Evolutionary conservation across 768 basidiomycete genomes (phyloP).

Genomic region (Calocera cornea): DNA sequence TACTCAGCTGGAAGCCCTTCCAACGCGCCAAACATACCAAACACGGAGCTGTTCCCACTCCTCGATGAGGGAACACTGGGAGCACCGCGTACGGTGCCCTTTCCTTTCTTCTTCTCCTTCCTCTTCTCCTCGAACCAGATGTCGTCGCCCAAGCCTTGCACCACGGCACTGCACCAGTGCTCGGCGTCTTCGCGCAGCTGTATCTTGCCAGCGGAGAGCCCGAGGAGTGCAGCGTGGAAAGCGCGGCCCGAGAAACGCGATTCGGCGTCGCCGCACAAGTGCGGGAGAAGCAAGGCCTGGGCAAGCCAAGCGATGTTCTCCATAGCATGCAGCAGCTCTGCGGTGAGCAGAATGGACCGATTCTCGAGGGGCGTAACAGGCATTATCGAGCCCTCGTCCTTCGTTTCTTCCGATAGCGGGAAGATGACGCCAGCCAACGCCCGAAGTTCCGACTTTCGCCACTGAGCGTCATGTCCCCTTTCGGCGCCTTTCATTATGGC

Average conservation of each 20-base stretch:
- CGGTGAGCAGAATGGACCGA: slow-evolving; percentile 41
- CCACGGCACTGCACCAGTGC: slow-evolving; percentile 36
- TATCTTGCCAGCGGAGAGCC: slow-evolving; percentile 15
- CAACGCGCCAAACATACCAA: slow-evolving; percentile 11
- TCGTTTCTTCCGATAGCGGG: slow-evolving; percentile 6
- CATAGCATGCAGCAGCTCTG: slow-evolving; percentile 46
- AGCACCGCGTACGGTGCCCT: slow-evolving; percentile 1
- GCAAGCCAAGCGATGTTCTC: slow-evolving; percentile 48
- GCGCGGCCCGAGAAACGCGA: slow-evolving; percentile 43
- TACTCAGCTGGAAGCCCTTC: slow-evolving; percentile 5
- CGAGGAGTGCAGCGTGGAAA: slow-evolving; percentile 43
- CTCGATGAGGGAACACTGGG: background rate
- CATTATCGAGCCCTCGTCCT: slow-evolving; percentile 17
- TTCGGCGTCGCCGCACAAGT: slow-evolving; percentile 21
- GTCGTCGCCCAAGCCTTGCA: slow-evolving; percentile 33
- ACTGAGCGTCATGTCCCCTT: slow-evolving; percentile 45
- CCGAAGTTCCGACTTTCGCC: slow-evolving; percentile 50
- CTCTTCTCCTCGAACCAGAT: slow-evolving; percentile 34
- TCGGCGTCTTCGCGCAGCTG: slow-evolving; percentile 20
- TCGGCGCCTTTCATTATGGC: slow-evolving; percentile 6
- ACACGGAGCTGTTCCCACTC: slow-evolving; percentile 19
- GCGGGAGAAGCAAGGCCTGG: slow-evolving; percentile 45
- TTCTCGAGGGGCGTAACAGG: slow-evolving; percentile 41
- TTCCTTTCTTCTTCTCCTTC: slow-evolving; percentile 27
- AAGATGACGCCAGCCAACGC: slow-evolving; percentile 44